Percentiles rank a stretch among this genome's conserved stretches.
phyloP scores from a whole-genome alignment of 306 rosid species.

The Sechiopsis laciniata region DNA sequence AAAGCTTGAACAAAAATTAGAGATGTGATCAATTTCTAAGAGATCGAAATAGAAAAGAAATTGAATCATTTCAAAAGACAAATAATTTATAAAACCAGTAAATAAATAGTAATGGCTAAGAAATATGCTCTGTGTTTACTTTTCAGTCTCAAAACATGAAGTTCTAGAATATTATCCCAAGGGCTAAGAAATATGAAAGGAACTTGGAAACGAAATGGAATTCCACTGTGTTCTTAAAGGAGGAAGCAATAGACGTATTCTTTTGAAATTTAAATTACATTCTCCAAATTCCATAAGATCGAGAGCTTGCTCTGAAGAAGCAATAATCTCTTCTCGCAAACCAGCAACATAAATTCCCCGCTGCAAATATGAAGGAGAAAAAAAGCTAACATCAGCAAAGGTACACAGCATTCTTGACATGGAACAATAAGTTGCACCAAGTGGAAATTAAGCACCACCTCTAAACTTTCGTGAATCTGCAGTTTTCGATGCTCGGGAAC shows the following conservation, averaged over 20 bases:
- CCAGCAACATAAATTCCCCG: conserved; percentile 96
- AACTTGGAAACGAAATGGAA: neutral
- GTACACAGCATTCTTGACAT: conserved; percentile 20
- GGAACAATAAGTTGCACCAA: conserved; percentile 1
- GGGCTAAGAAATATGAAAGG: neutral
- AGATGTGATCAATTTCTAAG: neutral
- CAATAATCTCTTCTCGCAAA: conserved; percentile 87
- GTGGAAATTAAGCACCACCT: conserved; percentile 39
- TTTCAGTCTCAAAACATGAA: neutral
- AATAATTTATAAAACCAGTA: neutral
- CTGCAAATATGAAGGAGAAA: conserved; percentile 40
- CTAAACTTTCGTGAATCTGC: conserved; percentile 89
- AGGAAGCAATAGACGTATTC: neutral
- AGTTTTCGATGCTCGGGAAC: conserved; percentile 91
- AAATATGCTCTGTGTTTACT: neutral
- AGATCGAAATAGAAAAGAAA: neutral
- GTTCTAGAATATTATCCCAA: neutral
- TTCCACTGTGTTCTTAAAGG: neutral
- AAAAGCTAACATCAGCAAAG: neutral
- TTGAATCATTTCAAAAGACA: neutral
- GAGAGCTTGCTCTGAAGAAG: conserved; percentile 84
- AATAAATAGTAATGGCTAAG: neutral
- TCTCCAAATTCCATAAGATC: conserved; percentile 83
- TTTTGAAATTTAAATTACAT: conserved; percentile 37
- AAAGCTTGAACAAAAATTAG: neutral